Percentiles rank a stretch among this genome's conserved stretches.
phyloP scores from a whole-genome alignment of 805 yeast species.

The Kregervanrija pseudodelftensis region DNA sequence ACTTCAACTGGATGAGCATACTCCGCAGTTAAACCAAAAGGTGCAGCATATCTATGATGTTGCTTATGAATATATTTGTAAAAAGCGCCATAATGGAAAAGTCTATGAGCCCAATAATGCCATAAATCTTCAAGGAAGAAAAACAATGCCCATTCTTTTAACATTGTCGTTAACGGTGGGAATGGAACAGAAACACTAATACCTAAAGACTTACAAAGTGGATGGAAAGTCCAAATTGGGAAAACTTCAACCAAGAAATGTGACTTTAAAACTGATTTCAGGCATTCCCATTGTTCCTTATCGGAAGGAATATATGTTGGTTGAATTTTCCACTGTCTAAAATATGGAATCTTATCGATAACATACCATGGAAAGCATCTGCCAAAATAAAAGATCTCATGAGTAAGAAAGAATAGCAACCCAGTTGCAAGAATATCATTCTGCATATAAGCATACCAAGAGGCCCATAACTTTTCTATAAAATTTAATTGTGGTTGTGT shows the following conservation, averaged over 20 bases:
- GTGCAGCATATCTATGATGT: slow-evolving; percentile 57
- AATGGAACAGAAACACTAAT: slow-evolving; percentile 47
- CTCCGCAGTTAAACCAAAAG: slow-evolving; percentile 56
- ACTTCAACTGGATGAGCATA: slow-evolving; percentile 58
- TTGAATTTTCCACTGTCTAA: slow-evolving; percentile 47
- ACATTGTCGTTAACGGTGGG: slow-evolving; percentile 37
- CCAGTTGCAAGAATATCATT: slow-evolving; percentile 55
- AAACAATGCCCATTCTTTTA: slow-evolving; percentile 39
- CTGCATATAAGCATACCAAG: slow-evolving; percentile 47
- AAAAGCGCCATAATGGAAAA: slow-evolving; percentile 49
- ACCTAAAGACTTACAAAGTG: slow-evolving; percentile 42
- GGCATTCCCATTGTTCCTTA: slow-evolving; percentile 56
- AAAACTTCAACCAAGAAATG: slow-evolving; percentile 53
- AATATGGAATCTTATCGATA: slow-evolving; percentile 45
- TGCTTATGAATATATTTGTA: slow-evolving; percentile 53
- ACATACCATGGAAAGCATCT: slow-evolving; percentile 54
- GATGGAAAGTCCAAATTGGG: slow-evolving; percentile 60
- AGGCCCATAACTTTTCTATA: slow-evolving; percentile 45
- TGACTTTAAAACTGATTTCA: slow-evolving; percentile 48
- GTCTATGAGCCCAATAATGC: slow-evolving; percentile 56
- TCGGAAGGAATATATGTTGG: slow-evolving; percentile 44
- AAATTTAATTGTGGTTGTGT: slow-evolving; percentile 36
- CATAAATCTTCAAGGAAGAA: slow-evolving; percentile 50
- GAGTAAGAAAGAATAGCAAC: slow-evolving; percentile 44
- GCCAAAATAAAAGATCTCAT: slow-evolving; percentile 51